A percentile compares a stretch with the other conserved stretches of the same genome.
Evolutionary conservation across 805 yeast genomes (phyloP).

Genomic region (Saccharomycopsis sp.): DNA sequence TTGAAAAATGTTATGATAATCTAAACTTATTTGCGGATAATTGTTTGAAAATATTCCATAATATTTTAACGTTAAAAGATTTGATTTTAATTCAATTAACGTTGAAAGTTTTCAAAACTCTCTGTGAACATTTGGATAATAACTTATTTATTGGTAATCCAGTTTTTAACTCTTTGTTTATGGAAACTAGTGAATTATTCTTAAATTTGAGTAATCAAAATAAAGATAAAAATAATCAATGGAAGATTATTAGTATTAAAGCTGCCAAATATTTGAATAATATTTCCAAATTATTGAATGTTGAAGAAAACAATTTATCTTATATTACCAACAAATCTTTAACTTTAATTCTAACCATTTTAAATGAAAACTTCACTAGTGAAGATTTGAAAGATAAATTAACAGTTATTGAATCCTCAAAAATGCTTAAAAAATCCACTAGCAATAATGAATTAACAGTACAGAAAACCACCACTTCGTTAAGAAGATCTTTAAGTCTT

Average conservation of each 20-base stretch:
- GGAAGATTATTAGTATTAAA: slow-evolving; percentile 18
- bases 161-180: slow-evolving; percentile 40
- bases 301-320: not conserved
- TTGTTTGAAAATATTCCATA: slow-evolving; percentile 48
- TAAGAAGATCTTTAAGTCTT: slow-evolving; percentile 7
- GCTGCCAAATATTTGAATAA: slow-evolving; percentile 23
- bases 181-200: slow-evolving; percentile 26
- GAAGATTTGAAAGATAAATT: slow-evolving; percentile 6
- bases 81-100: slow-evolving; percentile 46
- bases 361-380: slow-evolving; percentile 4
- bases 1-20: slow-evolving; percentile 71
- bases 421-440: not conserved
- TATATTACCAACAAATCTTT: slow-evolving; percentile 4
- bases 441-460: not conserved
- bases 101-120: slow-evolving; percentile 35
- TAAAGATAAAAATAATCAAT: slow-evolving; percentile 3
- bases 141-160: slow-evolving; percentile 58
- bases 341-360: slow-evolving; percentile 5
- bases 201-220: slow-evolving; percentile 19
- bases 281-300: slow-evolving; percentile 3
- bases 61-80: slow-evolving; percentile 48
- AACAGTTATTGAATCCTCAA: not conserved
- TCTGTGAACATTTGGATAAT: slow-evolving; percentile 45
- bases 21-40: slow-evolving; percentile 71
- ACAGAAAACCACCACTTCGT: not conserved